Base-by-base conservation (phyloP, 75 land plant genomes). In the Cupressus sempervirens region DNA sequence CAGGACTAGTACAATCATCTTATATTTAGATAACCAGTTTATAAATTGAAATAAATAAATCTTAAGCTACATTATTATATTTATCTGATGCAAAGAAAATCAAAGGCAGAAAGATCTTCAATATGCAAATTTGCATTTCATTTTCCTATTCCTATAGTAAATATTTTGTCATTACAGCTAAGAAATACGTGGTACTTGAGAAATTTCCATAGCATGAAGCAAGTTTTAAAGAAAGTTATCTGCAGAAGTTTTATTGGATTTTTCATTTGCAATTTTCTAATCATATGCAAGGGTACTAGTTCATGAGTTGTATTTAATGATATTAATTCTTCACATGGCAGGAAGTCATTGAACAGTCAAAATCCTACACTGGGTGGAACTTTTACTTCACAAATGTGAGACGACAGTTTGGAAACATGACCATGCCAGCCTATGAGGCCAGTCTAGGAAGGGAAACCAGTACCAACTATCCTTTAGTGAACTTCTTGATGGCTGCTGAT, bases 401-500 rank as follows among this genome's bases (percentile, higher is more conserved):
- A 45, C 90, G 98, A 1, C 98, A 96, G 88, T 80, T 76, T 23
- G 98, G 96, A 23, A 92, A 92, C 86, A 86, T 84, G 79, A 85
- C 87, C 34, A 96, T 96, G 96, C 90, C 94, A 26, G 76, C 84
- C 2, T 96, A 96, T 84, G 96, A 94, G 83, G 92, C 92, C 3
- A 92, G 94, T 74, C 93, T 96, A 62, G 98, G 98, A 11, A 86
- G 94, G 46, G 86, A 92, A 82, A 88, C 84, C 26, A 93, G 96
- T 86, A 94, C 93, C 43, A 94, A 96, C 76, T 92, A 94, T 83
- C 94, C 98, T 10, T 86, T 96, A 20, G 93, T 94, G 9, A 96
- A 96, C 83, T 94, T 96, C 87, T 68, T 94, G 74, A 95, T 94
- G 94, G 95, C 98, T 35, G 72, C 88, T 7, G 95, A 96, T 54